A percentile compares a stretch with the other conserved stretches of the same genome.
Evolutionary conservation across 345 rosid genomes (phyloP).

Genomic region (Camelina laxa): DNA sequence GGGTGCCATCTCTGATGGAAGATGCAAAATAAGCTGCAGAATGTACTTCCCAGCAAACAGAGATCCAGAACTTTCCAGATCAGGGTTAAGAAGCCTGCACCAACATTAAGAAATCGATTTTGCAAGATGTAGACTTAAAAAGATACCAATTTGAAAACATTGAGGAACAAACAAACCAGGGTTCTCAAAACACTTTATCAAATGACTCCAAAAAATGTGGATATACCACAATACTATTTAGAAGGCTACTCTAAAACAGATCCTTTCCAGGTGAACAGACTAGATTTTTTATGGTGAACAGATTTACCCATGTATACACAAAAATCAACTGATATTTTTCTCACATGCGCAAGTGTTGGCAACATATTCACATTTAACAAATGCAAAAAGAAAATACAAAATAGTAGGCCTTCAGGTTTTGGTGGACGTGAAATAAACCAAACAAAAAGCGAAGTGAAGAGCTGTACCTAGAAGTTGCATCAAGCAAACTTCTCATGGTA

Average conservation of each 20-base stretch:
- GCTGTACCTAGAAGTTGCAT: constrained; percentile 82
- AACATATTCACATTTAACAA: constrained; percentile 29
- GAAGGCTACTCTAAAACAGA: neutral
- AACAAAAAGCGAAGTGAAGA: constrained; percentile 20
- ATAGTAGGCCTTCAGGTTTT: constrained; percentile 21
- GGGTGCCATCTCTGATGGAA: constrained; percentile 85
- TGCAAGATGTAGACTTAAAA: constrained; percentile 13
- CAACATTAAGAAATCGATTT: constrained; percentile 25
- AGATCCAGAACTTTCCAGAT: constrained; percentile 90
- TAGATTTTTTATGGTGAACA: neutral
- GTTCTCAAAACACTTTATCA: constrained; percentile 24
- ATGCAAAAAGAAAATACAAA: constrained; percentile 21
- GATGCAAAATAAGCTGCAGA: constrained; percentile 90
- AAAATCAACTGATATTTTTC: constrained; percentile 10
- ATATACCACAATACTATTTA: constrained; percentile 17
- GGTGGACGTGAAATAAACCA: constrained; percentile 23
- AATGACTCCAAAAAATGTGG: constrained; percentile 9
- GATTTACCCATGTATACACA: constrained; percentile 8
- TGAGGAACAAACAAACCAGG: constrained; percentile 27
- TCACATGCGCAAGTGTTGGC: constrained; percentile 23
- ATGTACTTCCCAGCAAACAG: constrained; percentile 87
- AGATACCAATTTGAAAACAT: constrained; percentile 12
- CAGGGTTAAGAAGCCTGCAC: constrained; percentile 90
- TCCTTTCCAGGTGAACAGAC: constrained; percentile 16
- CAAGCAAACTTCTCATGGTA: constrained; percentile 89